These are phyloP conservation scores for Cetraspora pellucida DNA, from an alignment of 192 early-diverging fungal species.

Conservation along the genomic window DNA sequence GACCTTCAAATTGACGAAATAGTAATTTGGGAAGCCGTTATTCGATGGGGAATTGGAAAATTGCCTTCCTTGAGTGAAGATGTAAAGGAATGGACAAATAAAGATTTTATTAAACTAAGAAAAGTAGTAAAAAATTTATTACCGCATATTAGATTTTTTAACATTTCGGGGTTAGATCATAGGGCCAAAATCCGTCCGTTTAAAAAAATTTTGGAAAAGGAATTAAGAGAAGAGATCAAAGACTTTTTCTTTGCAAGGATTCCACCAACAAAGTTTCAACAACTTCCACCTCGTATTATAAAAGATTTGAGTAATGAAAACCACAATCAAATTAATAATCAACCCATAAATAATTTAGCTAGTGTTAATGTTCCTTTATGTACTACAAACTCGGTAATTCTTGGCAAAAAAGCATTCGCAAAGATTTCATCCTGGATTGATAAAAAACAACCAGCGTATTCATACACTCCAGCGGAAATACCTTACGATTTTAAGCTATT, in stretches of 20 bases:
- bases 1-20: slow-evolving; percentile 16
- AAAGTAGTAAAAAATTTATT: slow-evolving; percentile 1
- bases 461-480: neutral
- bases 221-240: slow-evolving; percentile 17
- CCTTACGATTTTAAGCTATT: slow-evolving; percentile 13
- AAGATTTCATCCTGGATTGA: slow-evolving; percentile 13
- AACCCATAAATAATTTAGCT: neutral
- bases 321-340: neutral
- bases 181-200: slow-evolving; percentile 18
- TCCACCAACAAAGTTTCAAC: neutral
- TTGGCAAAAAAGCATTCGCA: neutral
- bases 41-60: slow-evolving; percentile 26
- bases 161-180: slow-evolving; percentile 21
- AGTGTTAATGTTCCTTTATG: neutral
- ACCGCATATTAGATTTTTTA: slow-evolving; percentile 23
- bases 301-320: too few relatives aligned
- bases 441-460: neutral
- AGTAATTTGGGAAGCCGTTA: slow-evolving; percentile 27
- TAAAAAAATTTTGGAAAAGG: slow-evolving; percentile 20
- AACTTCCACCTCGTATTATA: neutral
- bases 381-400: neutral
- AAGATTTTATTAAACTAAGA: neutral
- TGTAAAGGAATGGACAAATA: neutral
- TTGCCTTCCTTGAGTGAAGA: neutral
- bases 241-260: neutral